phyloP scores from a whole-genome alignment of 164 flowering plant genomes.

The Vitis rupestris region DNA sequence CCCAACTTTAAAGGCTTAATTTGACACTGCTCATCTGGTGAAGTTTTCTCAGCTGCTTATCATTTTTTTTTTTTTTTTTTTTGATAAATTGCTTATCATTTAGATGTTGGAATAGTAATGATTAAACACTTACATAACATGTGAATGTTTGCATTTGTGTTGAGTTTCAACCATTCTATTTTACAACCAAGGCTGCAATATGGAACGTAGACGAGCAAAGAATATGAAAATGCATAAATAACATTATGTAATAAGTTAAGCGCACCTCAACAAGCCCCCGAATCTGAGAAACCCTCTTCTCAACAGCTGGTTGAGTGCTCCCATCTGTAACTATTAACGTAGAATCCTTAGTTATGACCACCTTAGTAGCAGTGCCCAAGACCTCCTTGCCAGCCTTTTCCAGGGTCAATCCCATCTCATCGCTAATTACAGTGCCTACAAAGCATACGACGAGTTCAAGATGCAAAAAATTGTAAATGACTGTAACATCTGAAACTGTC shows the following conservation, averaged over 20 bases:
- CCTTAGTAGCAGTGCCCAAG: constrained; percentile 70
- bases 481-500: background rate
- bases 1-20: too few species aligned
- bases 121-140: too few species aligned
- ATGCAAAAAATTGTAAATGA: background rate
- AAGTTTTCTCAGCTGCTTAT: too few species aligned
- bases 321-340: constrained; percentile 86
- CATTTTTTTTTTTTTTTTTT: too few species aligned
- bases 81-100: too few species aligned
- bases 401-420: constrained; percentile 69
- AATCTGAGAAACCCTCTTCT: constrained; percentile 64
- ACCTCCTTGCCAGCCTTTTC: constrained; percentile 71
- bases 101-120: too few species aligned
- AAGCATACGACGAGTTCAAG: constrained; percentile 4
- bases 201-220: background rate
- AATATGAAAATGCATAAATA: background rate
- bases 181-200: background rate
- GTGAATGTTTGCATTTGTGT: background rate
- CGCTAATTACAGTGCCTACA: constrained; percentile 83
- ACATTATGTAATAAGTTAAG: too few species aligned
- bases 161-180: background rate
- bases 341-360: constrained; percentile 76
- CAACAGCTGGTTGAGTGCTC: constrained; percentile 66
- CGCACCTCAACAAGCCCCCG: constrained; percentile 65
- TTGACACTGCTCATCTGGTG: too few species aligned